Conservation (phyloP, 495 filamentous ascomycete species). For the Parachaetomium inaequale region DNA sequence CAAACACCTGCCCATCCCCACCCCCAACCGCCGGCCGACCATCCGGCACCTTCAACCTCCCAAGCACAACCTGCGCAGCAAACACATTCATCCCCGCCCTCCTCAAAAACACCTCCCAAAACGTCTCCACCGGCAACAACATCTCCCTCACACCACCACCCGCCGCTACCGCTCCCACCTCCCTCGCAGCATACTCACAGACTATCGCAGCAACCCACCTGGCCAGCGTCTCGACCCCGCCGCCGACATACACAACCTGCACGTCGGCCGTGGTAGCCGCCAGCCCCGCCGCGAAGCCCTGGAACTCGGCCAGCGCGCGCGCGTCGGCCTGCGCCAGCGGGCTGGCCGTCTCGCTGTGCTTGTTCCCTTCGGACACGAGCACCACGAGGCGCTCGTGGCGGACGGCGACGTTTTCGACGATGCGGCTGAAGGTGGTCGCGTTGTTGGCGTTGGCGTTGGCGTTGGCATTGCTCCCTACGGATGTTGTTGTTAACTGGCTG, state of each 20-base stretch:
- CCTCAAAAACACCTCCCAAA: conserved; percentile 72
- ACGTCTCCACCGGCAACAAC: conserved; percentile 50
- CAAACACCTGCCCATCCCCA: conserved; percentile 31
- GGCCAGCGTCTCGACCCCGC: conserved; percentile 54
- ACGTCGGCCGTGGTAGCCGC: conserved; percentile 31
- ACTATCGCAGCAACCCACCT: conserved; percentile 56
- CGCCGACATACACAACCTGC: conserved; percentile 52
- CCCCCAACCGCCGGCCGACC: conserved; percentile 18
- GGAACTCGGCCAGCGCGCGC: conserved; percentile 53
- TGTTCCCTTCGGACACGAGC: conserved; percentile 57
- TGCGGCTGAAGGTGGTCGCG: conserved; percentile 49
- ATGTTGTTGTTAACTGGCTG: conserved; percentile 32
- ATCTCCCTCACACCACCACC: conserved; percentile 17
- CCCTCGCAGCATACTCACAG: conserved; percentile 34
- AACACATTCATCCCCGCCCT: conserved; percentile 74
- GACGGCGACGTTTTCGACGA: conserved; percentile 51
- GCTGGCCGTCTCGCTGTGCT: conserved; percentile 35
- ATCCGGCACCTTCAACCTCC: conserved; percentile 44
- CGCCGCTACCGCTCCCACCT: conserved; percentile 15
- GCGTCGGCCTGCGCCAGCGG: conserved; percentile 45
- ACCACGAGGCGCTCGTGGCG: conserved; percentile 71
- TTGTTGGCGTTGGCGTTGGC: conserved; percentile 40
- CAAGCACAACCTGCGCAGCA: conserved; percentile 69
- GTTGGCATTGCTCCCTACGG: conserved; percentile 18
- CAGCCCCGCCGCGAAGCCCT: conserved; percentile 46